A percentile compares a stretch with the other conserved stretches of the same genome.
phyloP scores from a whole-genome alignment of 176 grass and related monocot species.

The Cenchrus americanus region DNA sequence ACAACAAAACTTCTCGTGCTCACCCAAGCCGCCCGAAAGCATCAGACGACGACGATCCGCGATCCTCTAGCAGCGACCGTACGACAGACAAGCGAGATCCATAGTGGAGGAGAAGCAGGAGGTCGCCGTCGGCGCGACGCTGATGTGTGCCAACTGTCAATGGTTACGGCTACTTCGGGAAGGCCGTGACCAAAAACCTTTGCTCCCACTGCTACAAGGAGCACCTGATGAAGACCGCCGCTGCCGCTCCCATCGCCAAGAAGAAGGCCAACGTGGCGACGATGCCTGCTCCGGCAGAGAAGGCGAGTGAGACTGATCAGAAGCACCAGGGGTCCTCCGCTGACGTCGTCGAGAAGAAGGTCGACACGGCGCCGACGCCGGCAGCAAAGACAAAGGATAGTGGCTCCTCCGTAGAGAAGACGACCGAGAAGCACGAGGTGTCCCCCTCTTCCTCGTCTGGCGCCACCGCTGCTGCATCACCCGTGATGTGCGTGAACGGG shows the following conservation, averaged over 20 bases:
- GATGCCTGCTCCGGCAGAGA: background rate
- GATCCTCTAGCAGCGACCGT: background rate
- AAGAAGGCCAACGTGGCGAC: background rate
- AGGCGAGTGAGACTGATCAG: background rate
- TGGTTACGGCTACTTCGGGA: constrained; percentile 58
- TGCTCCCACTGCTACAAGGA: constrained; percentile 59
- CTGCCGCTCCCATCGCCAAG: background rate
- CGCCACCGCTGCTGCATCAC: background rate
- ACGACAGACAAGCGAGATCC: too few species aligned
- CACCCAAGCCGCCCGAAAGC: too few species aligned
- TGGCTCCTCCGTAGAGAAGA: background rate
- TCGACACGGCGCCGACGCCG: background rate
- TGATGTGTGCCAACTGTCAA: constrained; percentile 44
- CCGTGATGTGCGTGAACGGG: constrained; percentile 30
- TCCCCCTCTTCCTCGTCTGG: too few species aligned
- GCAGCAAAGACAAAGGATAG: background rate
- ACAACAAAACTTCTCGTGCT: too few species aligned
- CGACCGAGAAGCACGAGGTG: background rate
- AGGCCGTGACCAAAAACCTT: constrained; percentile 27
- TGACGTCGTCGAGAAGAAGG: background rate
- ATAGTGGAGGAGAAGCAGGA: constrained; percentile 3
- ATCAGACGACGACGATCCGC: background rate
- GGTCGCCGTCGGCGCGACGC: background rate
- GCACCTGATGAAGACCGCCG: background rate
- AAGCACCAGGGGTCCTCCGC: background rate